A percentile compares a stretch with the other conserved stretches of the same genome.
Conservation (phyloP, 2,329 filamentous ascomycete genomes). For the Bipolaris victoriae region DNA sequence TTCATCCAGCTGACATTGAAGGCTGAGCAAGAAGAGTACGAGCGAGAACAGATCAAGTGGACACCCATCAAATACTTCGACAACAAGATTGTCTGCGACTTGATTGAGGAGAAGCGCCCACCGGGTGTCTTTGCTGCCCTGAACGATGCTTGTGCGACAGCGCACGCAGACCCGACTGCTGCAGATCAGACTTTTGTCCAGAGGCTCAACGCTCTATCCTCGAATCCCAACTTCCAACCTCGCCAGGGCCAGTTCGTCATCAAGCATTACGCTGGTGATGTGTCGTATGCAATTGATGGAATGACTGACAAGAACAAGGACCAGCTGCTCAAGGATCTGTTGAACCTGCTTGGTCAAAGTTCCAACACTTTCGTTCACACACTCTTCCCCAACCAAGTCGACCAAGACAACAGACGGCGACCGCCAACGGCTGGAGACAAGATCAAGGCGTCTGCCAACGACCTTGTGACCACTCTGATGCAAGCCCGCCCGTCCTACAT, state of each 20-base stretch:
- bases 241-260: conserved; percentile 96
- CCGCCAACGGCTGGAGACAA: conserved; percentile 96
- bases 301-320: conserved; percentile 99
- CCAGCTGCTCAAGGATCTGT: conserved; percentile 88
- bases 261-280: conserved; percentile 98
- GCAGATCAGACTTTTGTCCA: conserved; percentile 97
- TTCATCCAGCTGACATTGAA: conserved; percentile 98
- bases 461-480: conserved; percentile 93
- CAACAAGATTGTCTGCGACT: conserved; percentile 97
- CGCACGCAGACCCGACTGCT: conserved; percentile 90
- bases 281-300: conserved; percentile 89
- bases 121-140: conserved; percentile 92
- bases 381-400: conserved; percentile 89
- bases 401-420: conserved; percentile 92
- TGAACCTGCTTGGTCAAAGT: conserved; percentile 84
- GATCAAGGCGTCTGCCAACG: conserved; percentile 93
- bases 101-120: conserved; percentile 91
- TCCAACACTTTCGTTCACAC: conserved; percentile 85
- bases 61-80: conserved; percentile 99
- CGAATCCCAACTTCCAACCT: conserved; percentile 86
- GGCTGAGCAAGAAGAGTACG: conserved; percentile 97
- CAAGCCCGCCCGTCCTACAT: conserved; percentile 98
- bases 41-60: conserved; percentile 95
- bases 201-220: conserved; percentile 83
- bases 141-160: conserved; percentile 98